Conservation (phyloP, 2,329 filamentous ascomycete genomes). For the Onygenales sp. region DNA sequence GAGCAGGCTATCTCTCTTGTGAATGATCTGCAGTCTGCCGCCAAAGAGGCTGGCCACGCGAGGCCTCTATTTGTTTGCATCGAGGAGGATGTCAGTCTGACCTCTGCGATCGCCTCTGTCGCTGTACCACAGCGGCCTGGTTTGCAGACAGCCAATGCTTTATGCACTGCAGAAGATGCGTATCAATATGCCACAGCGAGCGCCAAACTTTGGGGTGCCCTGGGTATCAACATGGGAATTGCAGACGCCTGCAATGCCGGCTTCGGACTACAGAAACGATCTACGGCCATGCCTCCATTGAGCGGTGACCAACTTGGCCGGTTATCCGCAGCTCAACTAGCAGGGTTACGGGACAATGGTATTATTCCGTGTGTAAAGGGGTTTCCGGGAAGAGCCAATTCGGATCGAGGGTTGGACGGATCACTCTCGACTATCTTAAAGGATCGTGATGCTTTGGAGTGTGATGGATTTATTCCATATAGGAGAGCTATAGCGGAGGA, state of each 20-base stretch:
- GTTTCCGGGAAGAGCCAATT: conserved; percentile 38
- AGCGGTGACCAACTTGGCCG: conserved; percentile 35
- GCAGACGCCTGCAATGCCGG: conserved; percentile 37
- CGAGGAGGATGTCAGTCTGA: conserved; percentile 38
- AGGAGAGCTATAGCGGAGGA: conserved; percentile 32
- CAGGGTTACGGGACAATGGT: conserved; percentile 29
- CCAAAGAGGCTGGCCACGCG: conserved; percentile 28
- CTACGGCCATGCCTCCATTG: conserved; percentile 35
- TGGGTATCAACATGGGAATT: conserved; percentile 40
- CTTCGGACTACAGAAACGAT: conserved; percentile 35
- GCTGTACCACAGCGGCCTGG: conserved; percentile 33
- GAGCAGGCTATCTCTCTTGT: conserved; percentile 22
- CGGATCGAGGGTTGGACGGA: conserved; percentile 36
- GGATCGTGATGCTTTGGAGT: conserved; percentile 26
- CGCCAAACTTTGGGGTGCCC: conserved; percentile 27
- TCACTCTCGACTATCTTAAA: conserved; percentile 33
- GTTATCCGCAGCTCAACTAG: conserved; percentile 30
- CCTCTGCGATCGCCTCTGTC: conserved; percentile 33
- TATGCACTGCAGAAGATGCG: conserved; percentile 25
- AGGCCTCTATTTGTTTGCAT: conserved; percentile 36
- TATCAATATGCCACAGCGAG: conserved; percentile 29
- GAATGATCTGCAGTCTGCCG: conserved; percentile 27
- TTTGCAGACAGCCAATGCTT: conserved; percentile 37
- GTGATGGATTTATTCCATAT: conserved; percentile 36
- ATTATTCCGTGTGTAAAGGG: conserved; percentile 37